Base-by-base conservation (phyloP, 2,329 filamentous ascomycete species). In the Colletotrichum falcatum region DNA sequence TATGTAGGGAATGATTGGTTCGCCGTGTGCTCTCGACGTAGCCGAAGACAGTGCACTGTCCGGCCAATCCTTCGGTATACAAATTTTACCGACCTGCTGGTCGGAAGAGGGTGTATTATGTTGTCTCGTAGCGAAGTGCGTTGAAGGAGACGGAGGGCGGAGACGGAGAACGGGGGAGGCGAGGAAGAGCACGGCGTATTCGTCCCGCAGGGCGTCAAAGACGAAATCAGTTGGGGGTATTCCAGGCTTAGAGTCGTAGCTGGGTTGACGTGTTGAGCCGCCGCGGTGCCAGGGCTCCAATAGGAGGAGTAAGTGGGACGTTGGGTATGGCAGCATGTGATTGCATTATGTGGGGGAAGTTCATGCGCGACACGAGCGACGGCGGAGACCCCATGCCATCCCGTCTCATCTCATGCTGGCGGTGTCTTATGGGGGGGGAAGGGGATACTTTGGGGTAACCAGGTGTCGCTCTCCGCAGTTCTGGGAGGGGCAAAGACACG, bases 221-320 rank as follows among this genome's bases (percentile, higher is more conserved):
- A 61, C 12, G 18, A 28, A 61, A 37, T 61, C 59, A 61, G 59
- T 51, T 61, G 59, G 59, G 59, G 59, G 60, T 53, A 48, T 20
- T 62, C 35, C 54, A 62, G 33, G 48, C 48, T 62, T 37, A 53
- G 54, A 49, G 26, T 37, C 20, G 49, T 56, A 42, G 53, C 64
- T 48, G 64, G 67, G 64, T 70, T 70, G 68, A 62, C 44, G 30
- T 70, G 67, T 70, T 70, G 67, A 70, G 68, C 68, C 68, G 64
- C 68, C 51, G 66, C 66, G n/a, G 64, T 46, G 64, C 59, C 64
- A 67, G 67, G 67, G 64, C 56, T 62, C 63, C 56, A 70, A 62
- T 62, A 66, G 64, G 64, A 70, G 67, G 3, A 33, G 4, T 49
- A 54, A 30, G 63, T 67, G 67, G 58, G 64, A 61, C 67, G 64